Percentiles rank a stretch among this genome's conserved stretches.
Conservation (phyloP, 1,284 basidiomycete species). For the Porogramme epimiltina region DNA sequence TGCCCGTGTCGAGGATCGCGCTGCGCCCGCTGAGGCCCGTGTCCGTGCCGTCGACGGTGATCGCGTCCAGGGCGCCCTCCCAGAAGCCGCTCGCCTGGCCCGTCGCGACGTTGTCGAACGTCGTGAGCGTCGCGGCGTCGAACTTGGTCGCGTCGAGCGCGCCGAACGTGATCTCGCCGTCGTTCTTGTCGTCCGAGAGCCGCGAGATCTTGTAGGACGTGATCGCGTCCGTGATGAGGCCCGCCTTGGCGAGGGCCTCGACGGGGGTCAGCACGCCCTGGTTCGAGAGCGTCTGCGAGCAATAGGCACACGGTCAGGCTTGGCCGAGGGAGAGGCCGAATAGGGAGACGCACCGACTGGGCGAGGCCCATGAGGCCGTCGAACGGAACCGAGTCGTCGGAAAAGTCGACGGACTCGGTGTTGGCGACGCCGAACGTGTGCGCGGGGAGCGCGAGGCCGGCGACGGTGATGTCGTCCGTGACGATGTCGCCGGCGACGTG, state of each 20-base stretch:
- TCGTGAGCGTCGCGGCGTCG: conserved; percentile 52
- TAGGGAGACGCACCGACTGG: conserved; percentile 51
- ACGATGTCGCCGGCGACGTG: conserved; percentile 67
- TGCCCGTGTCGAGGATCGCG: conserved; percentile 81
- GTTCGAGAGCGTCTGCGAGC: conserved; percentile 57
- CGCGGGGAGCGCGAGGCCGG: conserved; percentile 58
- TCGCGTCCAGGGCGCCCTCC: conserved; percentile 65
- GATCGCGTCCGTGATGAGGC: conserved; percentile 68
- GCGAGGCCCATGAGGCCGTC: conserved; percentile 88
- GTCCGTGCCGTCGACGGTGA: conserved; percentile 59
- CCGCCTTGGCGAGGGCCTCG: conserved; percentile 66
- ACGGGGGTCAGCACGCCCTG: conserved; percentile 72
- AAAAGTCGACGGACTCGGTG: conserved; percentile 67
- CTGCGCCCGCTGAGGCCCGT: conserved; percentile 59
- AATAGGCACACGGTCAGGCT: neutral
- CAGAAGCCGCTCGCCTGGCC: conserved; percentile 62
- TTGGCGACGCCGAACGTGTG: conserved; percentile 78
- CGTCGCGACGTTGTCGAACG: conserved; percentile 59
- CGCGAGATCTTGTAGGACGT: conserved; percentile 84
- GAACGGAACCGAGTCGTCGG: conserved; percentile 53
- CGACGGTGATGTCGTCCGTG: conserved; percentile 69
- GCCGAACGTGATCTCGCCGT: conserved; percentile 83
- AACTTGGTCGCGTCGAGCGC: conserved; percentile 77
- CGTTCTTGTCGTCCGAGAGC: conserved; percentile 70
- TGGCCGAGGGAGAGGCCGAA: neutral